Evolutionary conservation across 805 yeast species (phyloP), one percentile per base, ranked within the genome.

Genomic region (Metschnikowia baotianmanensis): DNA sequence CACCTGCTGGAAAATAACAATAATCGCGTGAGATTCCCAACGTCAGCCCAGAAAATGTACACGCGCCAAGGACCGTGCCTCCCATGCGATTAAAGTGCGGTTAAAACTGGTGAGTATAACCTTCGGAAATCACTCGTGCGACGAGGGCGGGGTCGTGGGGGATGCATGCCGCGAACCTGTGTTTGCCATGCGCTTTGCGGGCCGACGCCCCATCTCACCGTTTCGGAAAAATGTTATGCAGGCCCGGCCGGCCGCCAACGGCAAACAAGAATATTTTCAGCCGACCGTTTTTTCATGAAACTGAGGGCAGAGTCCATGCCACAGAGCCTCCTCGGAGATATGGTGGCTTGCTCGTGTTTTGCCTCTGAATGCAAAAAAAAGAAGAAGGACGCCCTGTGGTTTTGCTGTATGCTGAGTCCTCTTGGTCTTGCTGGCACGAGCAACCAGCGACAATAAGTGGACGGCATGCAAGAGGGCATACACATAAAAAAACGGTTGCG

Each of bases 91-190:
- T n/a, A 12, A 27, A 13, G 33, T n/a, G 28, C 28, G 28, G 15
- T 15, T 25, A 15, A 12, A 15, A n/a, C 27, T 31, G 42, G 42
- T 19, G 42, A 38, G 37, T 34, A 22, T 25, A 24, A n/a, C n/a
- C n/a, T 15, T 31, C 42, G 42, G 42, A 39, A 25, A 33, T n/a
- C 38, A 33, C 18, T 11, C n/a, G 30, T 30, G 36, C 36, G 36
- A 11, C 16, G 19, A 28, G 30, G 22, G 33, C 27, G 33, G 36
- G 27, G 42, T 26, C 23, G 42, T 28, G 42, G 38, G 38, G 42
- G 37, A 8, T 13, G 42, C 42, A 39, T 30, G 24, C 34, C 42
- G 42, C 34, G 34, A 39, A 39, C 29, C 17, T 6, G 16, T 31
- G 16, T 31, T n/a, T 25, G 32, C 18, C 27, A 38, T 38, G 42